These are phyloP conservation scores for Zymoseptoria brevis DNA, from an alignment of 2,329 filamentous ascomycete species.

Conservation along the genomic window DNA sequence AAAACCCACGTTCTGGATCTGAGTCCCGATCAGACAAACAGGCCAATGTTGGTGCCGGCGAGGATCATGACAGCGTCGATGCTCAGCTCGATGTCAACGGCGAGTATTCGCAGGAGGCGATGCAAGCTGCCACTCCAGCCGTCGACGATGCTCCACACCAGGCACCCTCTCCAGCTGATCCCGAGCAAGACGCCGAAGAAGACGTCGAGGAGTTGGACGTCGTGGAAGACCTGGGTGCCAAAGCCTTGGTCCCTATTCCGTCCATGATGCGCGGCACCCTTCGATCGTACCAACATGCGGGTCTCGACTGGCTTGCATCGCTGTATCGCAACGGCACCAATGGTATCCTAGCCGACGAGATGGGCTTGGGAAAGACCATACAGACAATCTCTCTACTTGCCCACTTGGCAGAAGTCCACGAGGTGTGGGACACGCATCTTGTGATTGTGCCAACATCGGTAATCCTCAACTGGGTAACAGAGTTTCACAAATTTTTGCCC, in stretches of 20 bases:
- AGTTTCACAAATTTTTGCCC: conserved; percentile 98
- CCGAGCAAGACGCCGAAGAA: conserved; percentile 20
- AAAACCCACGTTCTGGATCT: conserved; percentile 14
- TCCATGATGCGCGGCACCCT: conserved; percentile 73
- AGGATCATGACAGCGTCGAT: neutral
- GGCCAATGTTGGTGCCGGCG: conserved; percentile 8
- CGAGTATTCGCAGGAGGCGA: neutral
- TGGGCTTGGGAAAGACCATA: conserved; percentile 97
- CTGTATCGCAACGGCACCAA: conserved; percentile 90
- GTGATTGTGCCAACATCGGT: conserved; percentile 96
- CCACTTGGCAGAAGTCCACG: conserved; percentile 80
- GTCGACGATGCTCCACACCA: neutral
- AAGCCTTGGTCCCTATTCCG: conserved; percentile 46
- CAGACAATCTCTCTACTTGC: conserved; percentile 93
- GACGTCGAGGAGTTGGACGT: conserved; percentile 11
- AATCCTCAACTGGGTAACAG: conserved; percentile 99
- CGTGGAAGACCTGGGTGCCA: conserved; percentile 22
- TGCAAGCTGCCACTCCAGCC: neutral
- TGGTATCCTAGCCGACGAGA: conserved; percentile 93
- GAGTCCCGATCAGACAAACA: conserved; percentile 14
- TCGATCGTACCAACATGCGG: conserved; percentile 92
- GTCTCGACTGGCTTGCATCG: conserved; percentile 93
- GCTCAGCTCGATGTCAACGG: neutral
- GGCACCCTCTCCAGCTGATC: neutral
- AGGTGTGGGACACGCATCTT: conserved; percentile 91